Percentiles rank a stretch among this genome's conserved stretches.
Evolutionary conservation across 78 protist genomes (phyloP).

Genomic region (Thecamonas trahens): DNA sequence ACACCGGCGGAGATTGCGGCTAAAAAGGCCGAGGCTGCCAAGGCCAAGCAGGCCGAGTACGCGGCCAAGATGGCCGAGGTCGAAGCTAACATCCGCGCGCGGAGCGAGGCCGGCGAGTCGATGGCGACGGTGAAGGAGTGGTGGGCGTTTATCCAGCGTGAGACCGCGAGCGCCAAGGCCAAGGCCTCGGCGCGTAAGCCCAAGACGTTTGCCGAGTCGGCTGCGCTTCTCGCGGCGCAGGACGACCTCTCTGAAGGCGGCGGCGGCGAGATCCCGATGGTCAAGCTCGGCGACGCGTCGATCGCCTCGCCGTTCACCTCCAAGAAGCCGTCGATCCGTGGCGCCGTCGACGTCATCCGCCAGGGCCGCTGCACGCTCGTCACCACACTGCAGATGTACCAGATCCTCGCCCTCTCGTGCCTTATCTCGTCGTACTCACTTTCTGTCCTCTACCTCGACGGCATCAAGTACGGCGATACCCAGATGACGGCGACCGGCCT

Average conservation of each 20-base stretch:
- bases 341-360: constrained; percentile 60
- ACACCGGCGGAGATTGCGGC: not conserved
- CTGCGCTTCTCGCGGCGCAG: constrained; percentile 14
- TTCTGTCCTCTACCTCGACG: constrained; percentile 78
- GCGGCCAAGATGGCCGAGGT: not conserved
- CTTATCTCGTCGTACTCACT: constrained; percentile 77
- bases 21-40: not conserved
- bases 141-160: too few species aligned
- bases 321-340: constrained; percentile 34
- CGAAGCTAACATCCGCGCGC: too few species aligned
- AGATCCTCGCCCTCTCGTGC: constrained; percentile 88
- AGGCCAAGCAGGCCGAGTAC: not conserved
- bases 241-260: constrained; percentile 4
- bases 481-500: not conserved
- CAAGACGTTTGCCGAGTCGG: not conserved
- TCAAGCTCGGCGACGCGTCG: constrained; percentile 87
- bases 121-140: too few species aligned
- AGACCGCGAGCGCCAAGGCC: too few species aligned
- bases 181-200: too few species aligned
- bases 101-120: too few species aligned
- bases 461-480: constrained; percentile 83
- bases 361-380: constrained; percentile 89
- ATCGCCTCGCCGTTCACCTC: constrained; percentile 95
- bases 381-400: constrained; percentile 88
- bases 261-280: constrained; percentile 17